These are phyloP conservation scores for Verticillium longisporum DNA, from an alignment of 2,329 filamentous ascomycete species.

Conservation along the genomic window DNA sequence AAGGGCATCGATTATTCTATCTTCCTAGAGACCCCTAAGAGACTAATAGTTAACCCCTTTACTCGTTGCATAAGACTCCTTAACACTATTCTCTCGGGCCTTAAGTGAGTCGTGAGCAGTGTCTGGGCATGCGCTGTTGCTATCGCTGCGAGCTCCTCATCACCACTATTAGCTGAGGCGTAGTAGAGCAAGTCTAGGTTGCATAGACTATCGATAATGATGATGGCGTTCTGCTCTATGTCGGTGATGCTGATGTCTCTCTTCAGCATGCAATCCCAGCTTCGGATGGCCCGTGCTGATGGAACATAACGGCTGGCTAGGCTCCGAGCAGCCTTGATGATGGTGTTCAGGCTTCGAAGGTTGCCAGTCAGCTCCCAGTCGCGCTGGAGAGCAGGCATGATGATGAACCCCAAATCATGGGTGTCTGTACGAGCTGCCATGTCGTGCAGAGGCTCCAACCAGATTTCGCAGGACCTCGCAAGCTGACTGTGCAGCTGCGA, in stretches of 20 bases:
- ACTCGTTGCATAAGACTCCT: too few relatives aligned
- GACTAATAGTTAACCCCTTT: too few relatives aligned
- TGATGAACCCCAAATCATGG: constrained; percentile 48
- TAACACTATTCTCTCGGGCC: constrained; percentile 18
- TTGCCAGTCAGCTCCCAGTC: constrained; percentile 40
- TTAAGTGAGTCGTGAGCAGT: constrained; percentile 29
- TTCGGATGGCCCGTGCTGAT: constrained; percentile 35
- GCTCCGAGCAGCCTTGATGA: constrained; percentile 35
- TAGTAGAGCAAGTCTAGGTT: constrained; percentile 31
- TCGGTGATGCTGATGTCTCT: constrained; percentile 18
- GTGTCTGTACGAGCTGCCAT: constrained; percentile 38
- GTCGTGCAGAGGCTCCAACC: constrained; percentile 25
- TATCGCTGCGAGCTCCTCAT: constrained; percentile 21
- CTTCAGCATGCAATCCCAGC: constrained; percentile 35
- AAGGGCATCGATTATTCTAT: too few relatives aligned
- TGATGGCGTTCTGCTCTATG: constrained; percentile 23
- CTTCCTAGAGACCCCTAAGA: too few relatives aligned
- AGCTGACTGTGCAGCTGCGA: constrained; percentile 1
- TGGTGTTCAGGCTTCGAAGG: constrained; percentile 26
- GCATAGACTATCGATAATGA: constrained; percentile 36
- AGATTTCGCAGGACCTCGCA: constrained; percentile 17
- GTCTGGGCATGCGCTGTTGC: constrained; percentile 31
- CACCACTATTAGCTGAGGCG: constrained; percentile 21
- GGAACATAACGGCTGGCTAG: constrained; percentile 34
- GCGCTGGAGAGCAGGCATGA: constrained; percentile 36